Percentiles rank a stretch among this genome's conserved stretches.
Evolutionary conservation across 768 basidiomycete species (phyloP).

Genomic region (Nidularia sp.): DNA sequence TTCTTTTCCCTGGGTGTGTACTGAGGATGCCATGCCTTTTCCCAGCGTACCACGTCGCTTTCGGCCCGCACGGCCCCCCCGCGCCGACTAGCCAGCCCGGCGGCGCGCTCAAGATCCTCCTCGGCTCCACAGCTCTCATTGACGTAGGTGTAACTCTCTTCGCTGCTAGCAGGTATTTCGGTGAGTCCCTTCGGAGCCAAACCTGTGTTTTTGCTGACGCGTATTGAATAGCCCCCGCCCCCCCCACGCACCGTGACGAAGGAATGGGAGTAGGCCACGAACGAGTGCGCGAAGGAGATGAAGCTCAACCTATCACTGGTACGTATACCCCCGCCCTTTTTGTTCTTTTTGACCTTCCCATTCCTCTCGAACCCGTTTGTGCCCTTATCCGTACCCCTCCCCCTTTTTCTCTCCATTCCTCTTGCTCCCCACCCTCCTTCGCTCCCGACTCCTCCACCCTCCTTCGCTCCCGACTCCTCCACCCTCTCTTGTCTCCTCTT

Average conservation of each 20-base stretch:
- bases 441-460: no score
- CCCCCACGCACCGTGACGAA: constrained; percentile 78
- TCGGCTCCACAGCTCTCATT: constrained; percentile 58
- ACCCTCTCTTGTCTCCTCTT: no score
- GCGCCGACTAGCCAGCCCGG: constrained; percentile 74
- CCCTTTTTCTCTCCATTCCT: no score
- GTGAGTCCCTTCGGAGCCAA: constrained; percentile 45
- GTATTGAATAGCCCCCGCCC: constrained; percentile 58
- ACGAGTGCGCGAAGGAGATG: constrained; percentile 76
- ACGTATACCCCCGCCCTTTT: constrained; percentile 16
- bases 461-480: no score
- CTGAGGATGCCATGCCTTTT: constrained; percentile 6
- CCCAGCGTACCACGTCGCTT: constrained; percentile 94
- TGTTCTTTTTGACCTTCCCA: no score
- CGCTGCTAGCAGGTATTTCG: constrained; percentile 42
- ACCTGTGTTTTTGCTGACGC: no score
- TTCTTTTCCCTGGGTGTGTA: constrained; percentile 1
- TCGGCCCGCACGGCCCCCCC: constrained; percentile 94
- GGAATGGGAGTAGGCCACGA: constrained; percentile 94
- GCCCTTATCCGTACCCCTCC: no score
- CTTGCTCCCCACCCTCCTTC: no score
- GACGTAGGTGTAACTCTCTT: constrained; percentile 51
- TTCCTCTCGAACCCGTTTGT: no score
- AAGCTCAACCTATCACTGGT: constrained; percentile 89
- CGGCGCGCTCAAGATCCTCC: constrained; percentile 62